phyloP scores from a whole-genome alignment of 495 filamentous ascomycete genomes.

The Letharia lupina region DNA sequence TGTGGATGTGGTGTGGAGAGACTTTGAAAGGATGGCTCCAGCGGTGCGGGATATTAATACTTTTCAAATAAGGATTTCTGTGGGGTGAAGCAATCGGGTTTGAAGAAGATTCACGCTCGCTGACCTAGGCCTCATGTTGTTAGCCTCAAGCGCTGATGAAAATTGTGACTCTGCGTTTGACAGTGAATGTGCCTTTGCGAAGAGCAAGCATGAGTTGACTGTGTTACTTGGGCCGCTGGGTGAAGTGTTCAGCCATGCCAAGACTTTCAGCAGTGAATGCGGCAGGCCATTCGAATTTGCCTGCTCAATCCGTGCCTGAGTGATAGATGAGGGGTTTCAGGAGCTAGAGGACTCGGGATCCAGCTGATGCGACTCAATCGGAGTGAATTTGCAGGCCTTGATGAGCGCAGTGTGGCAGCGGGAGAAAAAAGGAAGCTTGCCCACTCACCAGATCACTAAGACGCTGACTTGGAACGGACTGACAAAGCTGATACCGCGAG shows the following conservation, averaged over 20 bases:
- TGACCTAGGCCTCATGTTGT: slow-evolving; percentile 15
- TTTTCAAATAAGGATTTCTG: slow-evolving; percentile 2
- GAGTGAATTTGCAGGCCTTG: neutral
- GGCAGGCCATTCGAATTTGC: neutral
- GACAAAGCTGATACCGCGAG: slow-evolving; percentile 26
- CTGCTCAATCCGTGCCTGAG: neutral
- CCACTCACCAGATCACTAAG: slow-evolving; percentile 30
- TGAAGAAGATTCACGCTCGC: slow-evolving; percentile 18
- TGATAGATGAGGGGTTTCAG: neutral
- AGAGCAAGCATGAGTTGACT: neutral
- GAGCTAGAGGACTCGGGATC: neutral
- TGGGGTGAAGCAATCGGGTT: slow-evolving; percentile 10
- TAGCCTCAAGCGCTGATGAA: slow-evolving; percentile 10
- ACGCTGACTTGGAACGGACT: slow-evolving; percentile 13
- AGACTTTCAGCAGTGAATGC: slow-evolving; percentile 4
- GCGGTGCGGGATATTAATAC: slow-evolving; percentile 15
- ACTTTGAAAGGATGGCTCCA: neutral
- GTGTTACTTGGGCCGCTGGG: neutral
- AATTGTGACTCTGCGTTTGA: slow-evolving; percentile 2
- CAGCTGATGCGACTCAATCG: neutral
- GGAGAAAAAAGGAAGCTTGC: neutral
- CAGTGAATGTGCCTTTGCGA: neutral
- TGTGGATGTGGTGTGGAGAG: neutral
- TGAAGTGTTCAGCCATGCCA: neutral
- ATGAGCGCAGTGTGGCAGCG: slow-evolving; percentile 6